Evolutionary conservation across 768 basidiomycete genomes (phyloP).

Genomic region (Termitomyces sp.): DNA sequence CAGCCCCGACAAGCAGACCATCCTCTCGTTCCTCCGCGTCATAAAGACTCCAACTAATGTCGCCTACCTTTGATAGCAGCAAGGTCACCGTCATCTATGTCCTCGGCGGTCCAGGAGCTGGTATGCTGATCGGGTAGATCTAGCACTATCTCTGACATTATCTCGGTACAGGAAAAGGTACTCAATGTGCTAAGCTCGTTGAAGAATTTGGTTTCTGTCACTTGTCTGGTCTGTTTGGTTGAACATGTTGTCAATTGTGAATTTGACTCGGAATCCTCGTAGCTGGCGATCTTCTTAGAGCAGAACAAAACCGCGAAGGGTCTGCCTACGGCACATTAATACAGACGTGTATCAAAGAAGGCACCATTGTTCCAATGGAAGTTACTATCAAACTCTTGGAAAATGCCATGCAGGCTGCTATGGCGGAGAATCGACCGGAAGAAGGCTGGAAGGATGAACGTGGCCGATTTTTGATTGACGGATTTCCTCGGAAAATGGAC

Average conservation of each 20-base stretch:
- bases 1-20: slow-evolving; percentile 59
- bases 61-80: slow-evolving; percentile 56
- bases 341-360: slow-evolving; percentile 83
- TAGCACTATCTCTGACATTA: slow-evolving; percentile 4
- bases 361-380: slow-evolving; percentile 93
- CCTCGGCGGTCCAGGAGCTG: slow-evolving; percentile 95
- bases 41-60: slow-evolving; percentile 30
- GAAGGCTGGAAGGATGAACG: slow-evolving; percentile 64
- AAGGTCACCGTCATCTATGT: slow-evolving; percentile 92
- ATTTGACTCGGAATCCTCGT: slow-evolving; percentile 12
- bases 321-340: slow-evolving; percentile 84
- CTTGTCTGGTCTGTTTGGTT: slow-evolving; percentile 66
- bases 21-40: slow-evolving; percentile 61
- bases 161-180: slow-evolving; percentile 81
- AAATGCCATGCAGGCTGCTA: slow-evolving; percentile 76
- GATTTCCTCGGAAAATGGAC: slow-evolving; percentile 98
- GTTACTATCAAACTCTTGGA: slow-evolving; percentile 94
- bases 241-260: not conserved
- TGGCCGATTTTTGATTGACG: slow-evolving; percentile 92
- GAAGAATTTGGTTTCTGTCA: slow-evolving; percentile 85
- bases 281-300: slow-evolving; percentile 98
- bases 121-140: slow-evolving; percentile 29
- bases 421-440: slow-evolving; percentile 37
- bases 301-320: slow-evolving; percentile 84
- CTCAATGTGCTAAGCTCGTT: slow-evolving; percentile 85